phyloP scores from a whole-genome alignment of 208 protist species.

The Trypanosoma scelopori region DNA sequence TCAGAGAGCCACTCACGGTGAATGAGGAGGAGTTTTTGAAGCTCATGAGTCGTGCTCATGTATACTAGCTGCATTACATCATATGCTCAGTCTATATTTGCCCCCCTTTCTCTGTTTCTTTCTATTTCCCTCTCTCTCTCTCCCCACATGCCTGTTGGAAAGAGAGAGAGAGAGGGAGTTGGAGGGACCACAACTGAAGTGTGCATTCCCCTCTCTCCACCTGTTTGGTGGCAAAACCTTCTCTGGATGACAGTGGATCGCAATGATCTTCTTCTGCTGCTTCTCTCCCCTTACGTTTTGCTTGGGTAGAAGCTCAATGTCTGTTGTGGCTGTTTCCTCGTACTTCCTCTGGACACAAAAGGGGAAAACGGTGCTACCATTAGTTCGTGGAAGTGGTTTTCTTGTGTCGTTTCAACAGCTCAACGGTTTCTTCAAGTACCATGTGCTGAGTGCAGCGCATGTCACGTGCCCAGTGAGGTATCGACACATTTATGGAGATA shows the following conservation, averaged over 20 bases:
- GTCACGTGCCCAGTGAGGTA: slow-evolving; percentile 79
- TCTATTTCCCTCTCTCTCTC: slow-evolving; percentile 8
- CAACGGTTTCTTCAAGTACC: slow-evolving; percentile 74
- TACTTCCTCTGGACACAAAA: slow-evolving; percentile 92
- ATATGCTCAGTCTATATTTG: slow-evolving; percentile 3
- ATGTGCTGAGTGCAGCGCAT: slow-evolving; percentile 82
- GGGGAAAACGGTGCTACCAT: slow-evolving; percentile 74
- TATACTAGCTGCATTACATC: slow-evolving; percentile 48
- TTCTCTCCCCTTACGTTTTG: slow-evolving; percentile 27
- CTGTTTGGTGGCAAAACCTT: slow-evolving; percentile 1
- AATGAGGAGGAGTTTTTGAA: slow-evolving; percentile 93
- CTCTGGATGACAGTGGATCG: neutral
- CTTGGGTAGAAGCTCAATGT: slow-evolving; percentile 40
- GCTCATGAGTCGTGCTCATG: slow-evolving; percentile 96
- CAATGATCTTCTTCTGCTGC: slow-evolving; percentile 10
- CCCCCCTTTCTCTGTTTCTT: neutral
- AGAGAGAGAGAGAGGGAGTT: neutral
- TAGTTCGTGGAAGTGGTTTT: slow-evolving; percentile 86
- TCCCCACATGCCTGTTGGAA: too few species aligned
- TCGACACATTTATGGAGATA: slow-evolving; percentile 65
- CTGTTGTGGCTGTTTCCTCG: slow-evolving; percentile 71
- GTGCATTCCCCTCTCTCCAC: too few species aligned
- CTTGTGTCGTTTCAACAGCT: slow-evolving; percentile 63
- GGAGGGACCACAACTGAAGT: neutral
- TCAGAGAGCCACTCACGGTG: slow-evolving; percentile 70